Percentiles rank a stretch among this genome's conserved stretches.
Evolutionary conservation across 148 eudicot genomes (phyloP).

Genomic region (Cornus suecica): DNA sequence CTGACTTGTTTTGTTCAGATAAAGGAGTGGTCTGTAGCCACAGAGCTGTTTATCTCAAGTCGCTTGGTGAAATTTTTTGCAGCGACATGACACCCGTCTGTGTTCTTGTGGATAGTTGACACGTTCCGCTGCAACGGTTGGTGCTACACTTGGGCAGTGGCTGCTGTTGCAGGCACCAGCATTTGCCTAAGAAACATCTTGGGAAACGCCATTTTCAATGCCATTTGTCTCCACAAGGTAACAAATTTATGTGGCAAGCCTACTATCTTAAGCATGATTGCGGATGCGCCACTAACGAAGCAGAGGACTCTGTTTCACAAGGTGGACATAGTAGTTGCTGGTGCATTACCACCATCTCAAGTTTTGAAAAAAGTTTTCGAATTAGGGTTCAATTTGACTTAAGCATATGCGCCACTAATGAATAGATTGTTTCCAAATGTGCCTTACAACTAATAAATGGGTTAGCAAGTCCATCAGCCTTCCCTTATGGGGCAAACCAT

Average conservation of each 20-base stretch:
- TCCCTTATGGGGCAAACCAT: too few species aligned
- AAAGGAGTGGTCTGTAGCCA: slow-evolving; percentile 41
- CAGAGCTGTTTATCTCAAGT: too few species aligned
- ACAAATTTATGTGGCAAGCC: slow-evolving; percentile 67
- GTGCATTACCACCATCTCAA: slow-evolving; percentile 49
- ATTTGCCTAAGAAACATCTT: slow-evolving; percentile 49
- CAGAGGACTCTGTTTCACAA: slow-evolving; percentile 18
- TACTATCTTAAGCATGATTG: slow-evolving; percentile 44
- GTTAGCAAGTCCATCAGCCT: too few species aligned
- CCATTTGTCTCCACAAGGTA: slow-evolving; percentile 39
- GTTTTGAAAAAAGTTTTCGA: slow-evolving; percentile 18
- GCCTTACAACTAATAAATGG: too few species aligned
- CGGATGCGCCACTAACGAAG: slow-evolving; percentile 22
- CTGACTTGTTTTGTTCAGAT: too few species aligned
- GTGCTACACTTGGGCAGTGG: slow-evolving; percentile 61
- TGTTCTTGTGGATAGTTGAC: too few species aligned
- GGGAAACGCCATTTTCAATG: slow-evolving; percentile 34
- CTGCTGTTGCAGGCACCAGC: slow-evolving; percentile 64
- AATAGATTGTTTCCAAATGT: too few species aligned
- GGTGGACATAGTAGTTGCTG: slow-evolving; percentile 50
- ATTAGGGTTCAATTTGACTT: slow-evolving; percentile 23
- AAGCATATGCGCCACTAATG: slow-evolving; percentile 38
- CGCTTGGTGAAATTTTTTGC: too few species aligned
- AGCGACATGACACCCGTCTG: too few species aligned
- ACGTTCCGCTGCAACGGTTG: slow-evolving; percentile 52